phyloP scores from a whole-genome alignment of 345 rosid species.

The Abelmoschus esculentus region DNA sequence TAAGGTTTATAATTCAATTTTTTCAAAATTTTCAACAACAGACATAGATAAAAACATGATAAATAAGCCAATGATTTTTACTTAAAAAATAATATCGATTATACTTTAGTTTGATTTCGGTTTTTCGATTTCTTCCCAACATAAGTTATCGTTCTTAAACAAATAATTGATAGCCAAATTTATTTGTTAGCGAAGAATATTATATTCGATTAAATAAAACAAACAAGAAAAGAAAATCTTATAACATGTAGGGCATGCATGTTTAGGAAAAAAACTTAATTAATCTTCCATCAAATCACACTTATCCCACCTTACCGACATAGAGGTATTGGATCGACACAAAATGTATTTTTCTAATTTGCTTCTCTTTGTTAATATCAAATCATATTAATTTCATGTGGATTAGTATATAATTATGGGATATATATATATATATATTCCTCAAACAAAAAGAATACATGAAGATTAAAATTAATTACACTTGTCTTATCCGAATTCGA shows the following conservation, averaged over 20 bases:
- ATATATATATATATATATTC: too few species aligned
- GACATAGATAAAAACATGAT: too few species aligned
- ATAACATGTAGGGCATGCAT: background rate
- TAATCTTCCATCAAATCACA: constrained; percentile 22
- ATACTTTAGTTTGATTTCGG: too few species aligned
- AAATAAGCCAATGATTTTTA: too few species aligned
- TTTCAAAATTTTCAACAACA: too few species aligned
- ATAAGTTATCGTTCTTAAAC: background rate
- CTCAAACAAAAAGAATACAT: background rate
- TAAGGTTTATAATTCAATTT: too few species aligned
- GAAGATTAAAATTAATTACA: background rate
- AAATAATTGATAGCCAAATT: too few species aligned
- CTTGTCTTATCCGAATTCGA: background rate
- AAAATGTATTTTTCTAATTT: background rate
- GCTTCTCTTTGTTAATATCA: background rate
- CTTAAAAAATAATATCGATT: too few species aligned
- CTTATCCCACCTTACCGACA: constrained; percentile 39
- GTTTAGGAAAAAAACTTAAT: background rate
- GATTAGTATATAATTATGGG: background rate
- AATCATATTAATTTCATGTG: background rate
- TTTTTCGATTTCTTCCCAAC: too few species aligned
- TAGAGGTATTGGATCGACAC: constrained; percentile 12
- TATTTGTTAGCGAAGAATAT: too few species aligned
- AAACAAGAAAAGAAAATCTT: background rate
- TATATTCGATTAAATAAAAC: too few species aligned